A percentile compares a stretch with the other conserved stretches of the same genome.
These are phyloP conservation scores for Schizophyllum amplum DNA, from an alignment of 1,284 basidiomycete genomes.

Conservation along the genomic window DNA sequence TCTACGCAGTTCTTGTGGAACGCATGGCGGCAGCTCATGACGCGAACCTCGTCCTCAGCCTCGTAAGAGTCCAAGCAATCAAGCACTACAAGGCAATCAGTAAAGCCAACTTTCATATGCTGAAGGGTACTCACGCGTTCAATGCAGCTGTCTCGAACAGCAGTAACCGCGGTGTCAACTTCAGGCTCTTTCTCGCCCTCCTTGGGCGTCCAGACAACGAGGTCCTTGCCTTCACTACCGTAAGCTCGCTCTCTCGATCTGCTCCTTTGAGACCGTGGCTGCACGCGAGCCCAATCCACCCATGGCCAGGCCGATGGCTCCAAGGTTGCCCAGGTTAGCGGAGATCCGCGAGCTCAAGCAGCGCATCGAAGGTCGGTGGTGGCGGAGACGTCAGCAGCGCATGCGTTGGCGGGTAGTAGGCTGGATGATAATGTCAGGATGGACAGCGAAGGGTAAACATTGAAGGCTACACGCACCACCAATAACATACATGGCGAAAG, in stretches of 20 bases:
- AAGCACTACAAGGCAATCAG: conserved; percentile 41
- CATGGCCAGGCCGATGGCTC: conserved; percentile 58
- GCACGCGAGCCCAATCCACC: conserved; percentile 70
- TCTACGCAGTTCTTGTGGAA: conserved; percentile 87
- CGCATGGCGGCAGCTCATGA: conserved; percentile 76
- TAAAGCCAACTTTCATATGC: conserved; percentile 1
- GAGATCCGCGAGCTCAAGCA: conserved; percentile 44
- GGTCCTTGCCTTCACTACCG: conserved; percentile 54
- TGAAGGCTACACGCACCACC: conserved; percentile 45
- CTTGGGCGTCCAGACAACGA: conserved; percentile 47
- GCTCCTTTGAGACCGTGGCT: conserved; percentile 74
- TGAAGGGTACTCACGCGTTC: background rate
- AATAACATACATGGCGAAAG: conserved; percentile 77
- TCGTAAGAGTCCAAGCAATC: conserved; percentile 83
- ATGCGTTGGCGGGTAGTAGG: conserved; percentile 83
- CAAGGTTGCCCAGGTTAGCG: conserved; percentile 5
- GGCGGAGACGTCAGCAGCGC: conserved; percentile 74
- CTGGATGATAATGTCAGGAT: conserved; percentile 32
- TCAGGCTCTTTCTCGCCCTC: conserved; percentile 70
- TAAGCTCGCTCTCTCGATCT: conserved; percentile 77
- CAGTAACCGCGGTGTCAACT: conserved; percentile 54
- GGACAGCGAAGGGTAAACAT: too few relatives aligned
- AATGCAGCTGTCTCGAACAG: background rate
- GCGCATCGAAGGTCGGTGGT: conserved; percentile 69
- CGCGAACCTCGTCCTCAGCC: conserved; percentile 63